Base-by-base conservation (phyloP, 1,139 yeast genomes). In the Casaregolazyma lundiana region DNA sequence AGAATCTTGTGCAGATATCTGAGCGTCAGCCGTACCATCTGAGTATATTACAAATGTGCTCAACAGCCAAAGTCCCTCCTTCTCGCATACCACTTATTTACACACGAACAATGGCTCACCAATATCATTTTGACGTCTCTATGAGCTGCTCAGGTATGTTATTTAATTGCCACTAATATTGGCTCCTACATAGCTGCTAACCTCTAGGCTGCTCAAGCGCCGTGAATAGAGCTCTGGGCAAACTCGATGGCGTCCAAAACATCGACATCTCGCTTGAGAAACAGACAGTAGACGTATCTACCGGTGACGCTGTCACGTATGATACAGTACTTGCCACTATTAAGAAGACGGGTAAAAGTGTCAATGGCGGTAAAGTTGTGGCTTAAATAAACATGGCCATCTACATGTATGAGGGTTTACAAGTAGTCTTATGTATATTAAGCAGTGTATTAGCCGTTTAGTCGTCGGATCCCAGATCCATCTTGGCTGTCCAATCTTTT, bases 271-370 rank as follows among this genome's bases (percentile, higher is more conserved):
- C 95, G 2, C 74, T 92, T 44, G 94, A 84, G 47, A 70, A 78
- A 32, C 97, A 92, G 70, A 70, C 83, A 0, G 98, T 92, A 19
- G 84, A 82, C 58, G 96, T 92, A 39, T 71, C 72, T 53, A 79
- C 96, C 6, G 70, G 67, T 13, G 68, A 69, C 29, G 57, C 65
- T 2, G 65, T 84, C 35, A 76, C 77, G 47, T 88, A 85, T 62
- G 95, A 89, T 45, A 77, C 84, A 2, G 92, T 92, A 19, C 72
- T 84, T 51, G 81, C 76, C 47, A 80, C 89, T 48, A 90, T 92
- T 57, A 73, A 83, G 53, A 92, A 90, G 72, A 89, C 97, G 1
- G 98, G 98, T 26, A 92, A 90, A 72, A 80, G 80, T 59, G 84
- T 92, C 50, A 72, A 76, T 49, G 74, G 75, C 22, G 96, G 96